Conservation (phyloP, 139 green algal species). For the Chlamydomonas schloesseri region DNA sequence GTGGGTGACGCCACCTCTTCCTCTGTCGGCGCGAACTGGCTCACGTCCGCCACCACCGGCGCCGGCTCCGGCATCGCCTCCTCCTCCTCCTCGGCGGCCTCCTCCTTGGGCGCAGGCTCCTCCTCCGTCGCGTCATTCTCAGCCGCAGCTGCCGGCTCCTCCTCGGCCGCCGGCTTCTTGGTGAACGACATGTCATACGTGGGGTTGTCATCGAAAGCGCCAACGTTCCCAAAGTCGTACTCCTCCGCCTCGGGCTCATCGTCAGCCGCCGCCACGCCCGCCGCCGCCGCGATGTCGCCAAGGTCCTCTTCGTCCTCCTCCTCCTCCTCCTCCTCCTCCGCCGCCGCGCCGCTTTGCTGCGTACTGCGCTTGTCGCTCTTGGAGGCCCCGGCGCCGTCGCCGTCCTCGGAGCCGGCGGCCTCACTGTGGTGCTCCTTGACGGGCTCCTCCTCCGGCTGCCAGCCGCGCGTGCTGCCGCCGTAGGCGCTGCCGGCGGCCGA, state of each 20-base stretch:
- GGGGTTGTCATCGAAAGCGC: neutral
- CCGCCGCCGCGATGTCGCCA: neutral
- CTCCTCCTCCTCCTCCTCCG: neutral
- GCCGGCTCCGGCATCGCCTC: neutral
- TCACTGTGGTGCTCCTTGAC: constrained; percentile 9
- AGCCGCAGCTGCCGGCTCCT: neutral
- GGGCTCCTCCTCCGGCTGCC: constrained; percentile 7
- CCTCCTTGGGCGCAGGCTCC: neutral
- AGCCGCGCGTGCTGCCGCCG: neutral
- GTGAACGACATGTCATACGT: neutral
- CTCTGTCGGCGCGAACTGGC: too few species aligned
- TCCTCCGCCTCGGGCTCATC: neutral
- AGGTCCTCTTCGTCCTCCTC: neutral
- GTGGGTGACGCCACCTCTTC: too few species aligned
- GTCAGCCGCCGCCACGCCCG: neutral
- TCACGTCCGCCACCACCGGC: too few species aligned
- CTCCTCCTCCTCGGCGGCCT: neutral
- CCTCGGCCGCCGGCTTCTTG: neutral
- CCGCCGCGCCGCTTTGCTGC: neutral
- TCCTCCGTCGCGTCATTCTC: neutral
- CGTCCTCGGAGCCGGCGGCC: neutral
- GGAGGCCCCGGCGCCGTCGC: neutral
- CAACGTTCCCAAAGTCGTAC: neutral
- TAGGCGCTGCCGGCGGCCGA: neutral
- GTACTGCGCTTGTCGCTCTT: neutral